phyloP scores from a whole-genome alignment of 768 basidiomycete species.

The Boletus reticuloceps region DNA sequence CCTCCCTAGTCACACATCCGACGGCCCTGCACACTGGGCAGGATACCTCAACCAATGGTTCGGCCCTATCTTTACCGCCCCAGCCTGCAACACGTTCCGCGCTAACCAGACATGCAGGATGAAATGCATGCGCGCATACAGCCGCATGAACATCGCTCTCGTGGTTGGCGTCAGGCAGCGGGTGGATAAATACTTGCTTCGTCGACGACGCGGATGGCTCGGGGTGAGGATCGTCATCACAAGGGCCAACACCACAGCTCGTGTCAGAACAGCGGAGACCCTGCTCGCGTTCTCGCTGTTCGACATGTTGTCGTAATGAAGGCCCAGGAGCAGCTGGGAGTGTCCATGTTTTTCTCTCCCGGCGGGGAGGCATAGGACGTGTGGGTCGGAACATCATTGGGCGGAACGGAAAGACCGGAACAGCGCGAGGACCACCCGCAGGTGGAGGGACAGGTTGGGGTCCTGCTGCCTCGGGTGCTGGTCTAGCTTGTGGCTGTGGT shows the following conservation, averaged over 20 bases:
- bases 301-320: constrained; percentile 71
- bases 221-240: constrained; percentile 63
- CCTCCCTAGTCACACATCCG: constrained; percentile 56
- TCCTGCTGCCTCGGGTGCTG: constrained; percentile 2
- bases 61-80: constrained; percentile 46
- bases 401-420: constrained; percentile 14
- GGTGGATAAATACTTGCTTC: constrained; percentile 25
- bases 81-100: constrained; percentile 64
- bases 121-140: constrained; percentile 67
- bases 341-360: constrained; percentile 50
- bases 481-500: constrained; percentile 10
- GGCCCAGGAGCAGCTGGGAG: constrained; percentile 63
- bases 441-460: constrained; percentile 4
- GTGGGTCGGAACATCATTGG: constrained; percentile 25
- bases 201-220: constrained; percentile 19
- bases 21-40: constrained; percentile 69
- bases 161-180: constrained; percentile 13
- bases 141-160: constrained; percentile 14
- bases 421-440: constrained; percentile 8
- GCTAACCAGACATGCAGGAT: constrained; percentile 67
- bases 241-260: constrained; percentile 73
- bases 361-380: constrained; percentile 25
- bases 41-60: constrained; percentile 56
- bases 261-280: constrained; percentile 71
- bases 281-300: constrained; percentile 67